These are phyloP conservation scores for Secale cereale DNA, from an alignment of 176 grass and related monocot genomes.

Conservation along the genomic window DNA sequence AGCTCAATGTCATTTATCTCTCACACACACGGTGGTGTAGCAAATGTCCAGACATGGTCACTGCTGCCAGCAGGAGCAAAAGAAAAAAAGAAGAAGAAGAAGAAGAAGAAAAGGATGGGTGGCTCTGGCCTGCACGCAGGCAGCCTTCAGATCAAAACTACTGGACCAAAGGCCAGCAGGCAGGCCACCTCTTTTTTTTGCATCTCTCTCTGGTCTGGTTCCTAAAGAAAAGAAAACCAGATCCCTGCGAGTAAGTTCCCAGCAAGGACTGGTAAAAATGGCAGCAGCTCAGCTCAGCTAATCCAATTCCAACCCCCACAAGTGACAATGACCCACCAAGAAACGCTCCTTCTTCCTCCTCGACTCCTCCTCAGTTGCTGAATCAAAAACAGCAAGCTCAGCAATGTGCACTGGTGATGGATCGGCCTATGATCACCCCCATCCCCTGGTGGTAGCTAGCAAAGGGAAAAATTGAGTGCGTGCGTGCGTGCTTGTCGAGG, in stretches of 20 bases:
- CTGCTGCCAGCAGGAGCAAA: slow-evolving; percentile 33
- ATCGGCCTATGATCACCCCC: neutral
- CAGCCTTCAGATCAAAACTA: slow-evolving; percentile 59
- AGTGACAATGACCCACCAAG: slow-evolving; percentile 40
- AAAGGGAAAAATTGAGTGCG: neutral
- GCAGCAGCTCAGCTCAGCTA: slow-evolving; percentile 5
- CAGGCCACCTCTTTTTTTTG: slow-evolving; percentile 16
- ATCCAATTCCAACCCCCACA: neutral
- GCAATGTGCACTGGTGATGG: slow-evolving; percentile 1
- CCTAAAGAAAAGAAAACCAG: slow-evolving; percentile 14
- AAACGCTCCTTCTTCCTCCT: slow-evolving; percentile 19
- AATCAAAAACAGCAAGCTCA: slow-evolving; percentile 36
- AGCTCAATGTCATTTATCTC: slow-evolving; percentile 48
- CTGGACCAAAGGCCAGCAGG: slow-evolving; percentile 30
- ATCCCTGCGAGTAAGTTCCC: slow-evolving; percentile 26
- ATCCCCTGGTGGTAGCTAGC: neutral
- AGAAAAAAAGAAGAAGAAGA: neutral
- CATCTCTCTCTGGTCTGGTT: neutral
- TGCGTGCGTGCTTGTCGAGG: neutral
- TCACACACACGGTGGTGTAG: slow-evolving; percentile 2
- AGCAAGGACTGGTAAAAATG: slow-evolving; percentile 31
- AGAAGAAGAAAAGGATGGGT: slow-evolving; percentile 6
- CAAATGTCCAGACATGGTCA: slow-evolving; percentile 50
- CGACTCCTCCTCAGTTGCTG: slow-evolving; percentile 1
- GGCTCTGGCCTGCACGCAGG: slow-evolving; percentile 13